Conservation (phyloP, 106 monocot genomes). For the Dendrobium nobile region DNA sequence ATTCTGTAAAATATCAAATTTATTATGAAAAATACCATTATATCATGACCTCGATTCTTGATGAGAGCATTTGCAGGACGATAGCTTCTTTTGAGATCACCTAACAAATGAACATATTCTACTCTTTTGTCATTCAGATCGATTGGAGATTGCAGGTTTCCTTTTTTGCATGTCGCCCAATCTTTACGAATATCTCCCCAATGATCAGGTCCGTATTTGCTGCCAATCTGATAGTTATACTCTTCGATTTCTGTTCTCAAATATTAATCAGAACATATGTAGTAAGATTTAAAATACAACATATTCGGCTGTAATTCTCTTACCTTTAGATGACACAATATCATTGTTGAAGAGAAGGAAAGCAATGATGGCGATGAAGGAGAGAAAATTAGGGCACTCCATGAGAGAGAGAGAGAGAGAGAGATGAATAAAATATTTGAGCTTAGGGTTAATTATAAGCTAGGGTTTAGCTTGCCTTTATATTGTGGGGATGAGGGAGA, state of each 20-base stretch:
- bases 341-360: background rate
- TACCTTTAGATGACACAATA: background rate
- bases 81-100: background rate
- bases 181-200: conserved; percentile 3
- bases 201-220: background rate
- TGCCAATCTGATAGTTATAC: background rate
- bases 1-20: background rate
- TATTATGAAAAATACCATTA: background rate
- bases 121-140: background rate
- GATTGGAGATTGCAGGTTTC: conserved; percentile 1
- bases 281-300: background rate
- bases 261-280: background rate
- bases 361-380: background rate
- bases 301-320: background rate
- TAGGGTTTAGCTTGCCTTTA: background rate
- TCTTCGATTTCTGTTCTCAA: background rate
- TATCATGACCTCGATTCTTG: conserved; percentile 2
- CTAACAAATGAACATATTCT: background rate
- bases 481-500: background rate
- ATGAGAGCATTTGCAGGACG: background rate
- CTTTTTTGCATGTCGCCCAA: conserved; percentile 2
- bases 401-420: background rate
- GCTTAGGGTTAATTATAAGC: background rate
- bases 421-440: background rate
- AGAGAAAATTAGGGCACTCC: background rate